phyloP scores from a whole-genome alignment of 2,329 filamentous ascomycete species.

The Madurella fahalii region DNA sequence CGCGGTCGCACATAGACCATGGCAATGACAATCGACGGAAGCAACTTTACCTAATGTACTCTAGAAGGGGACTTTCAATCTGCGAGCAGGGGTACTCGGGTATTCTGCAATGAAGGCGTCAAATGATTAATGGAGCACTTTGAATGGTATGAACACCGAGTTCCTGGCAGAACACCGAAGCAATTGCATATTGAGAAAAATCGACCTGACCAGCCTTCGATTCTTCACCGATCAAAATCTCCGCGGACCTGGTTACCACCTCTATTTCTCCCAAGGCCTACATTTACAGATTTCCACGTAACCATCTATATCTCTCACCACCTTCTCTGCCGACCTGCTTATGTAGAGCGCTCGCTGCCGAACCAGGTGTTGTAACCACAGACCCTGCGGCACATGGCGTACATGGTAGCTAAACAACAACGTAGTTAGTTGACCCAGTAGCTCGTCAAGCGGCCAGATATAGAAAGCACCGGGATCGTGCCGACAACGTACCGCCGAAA shows the following conservation, averaged over 20 bases:
- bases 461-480: background rate
- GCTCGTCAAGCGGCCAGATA: background rate
- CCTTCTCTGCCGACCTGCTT: background rate
- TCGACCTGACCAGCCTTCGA: background rate
- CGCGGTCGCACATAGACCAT: background rate
- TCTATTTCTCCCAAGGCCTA: conserved; percentile 9
- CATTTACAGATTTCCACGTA: background rate
- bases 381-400: conserved; percentile 70
- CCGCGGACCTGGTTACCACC: background rate
- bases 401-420: conserved; percentile 50
- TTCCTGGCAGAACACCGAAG: background rate
- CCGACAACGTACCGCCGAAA: conserved; percentile 52
- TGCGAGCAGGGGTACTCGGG: conserved; percentile 12
- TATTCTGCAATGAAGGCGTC: conserved; percentile 16
- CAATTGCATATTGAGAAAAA: conserved; percentile 12
- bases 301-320: background rate
- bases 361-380: conserved; percentile 79
- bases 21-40: conserved; percentile 8
- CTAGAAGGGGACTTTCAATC: conserved; percentile 15
- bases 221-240: background rate
- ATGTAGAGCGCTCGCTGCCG: conserved; percentile 41
- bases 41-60: conserved; percentile 19
- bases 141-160: background rate
- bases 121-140: conserved; percentile 10
- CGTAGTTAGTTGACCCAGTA: too few species aligned